Evolutionary conservation across 2,329 filamentous ascomycete species (phyloP).

Genomic region (Diaporthe sp.): DNA sequence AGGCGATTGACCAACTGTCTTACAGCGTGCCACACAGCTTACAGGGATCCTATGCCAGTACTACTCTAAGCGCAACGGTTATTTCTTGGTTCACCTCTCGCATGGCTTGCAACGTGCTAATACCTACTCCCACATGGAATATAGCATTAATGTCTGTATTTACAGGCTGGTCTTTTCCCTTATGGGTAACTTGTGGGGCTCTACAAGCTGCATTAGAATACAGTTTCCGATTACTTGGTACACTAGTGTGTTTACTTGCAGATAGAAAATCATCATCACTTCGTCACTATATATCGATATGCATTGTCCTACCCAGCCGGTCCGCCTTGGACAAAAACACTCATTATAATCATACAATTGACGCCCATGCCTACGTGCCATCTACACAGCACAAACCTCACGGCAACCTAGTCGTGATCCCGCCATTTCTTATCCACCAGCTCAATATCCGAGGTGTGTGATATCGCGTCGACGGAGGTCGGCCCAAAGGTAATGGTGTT

Average conservation of each 20-base stretch:
- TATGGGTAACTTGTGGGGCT: not conserved
- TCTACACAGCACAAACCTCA: not conserved
- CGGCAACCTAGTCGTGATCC: not conserved
- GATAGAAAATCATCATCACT: not conserved
- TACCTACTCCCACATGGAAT: not conserved
- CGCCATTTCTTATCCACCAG: slow-evolving; percentile 18
- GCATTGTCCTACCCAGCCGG: not conserved
- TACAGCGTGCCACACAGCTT: not conserved
- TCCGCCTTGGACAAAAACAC: not conserved
- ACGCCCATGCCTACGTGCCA: not conserved
- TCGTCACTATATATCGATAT: not conserved
- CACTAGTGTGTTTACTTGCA: no score
- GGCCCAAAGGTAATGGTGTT: slow-evolving; percentile 11
- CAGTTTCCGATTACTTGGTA: no score
- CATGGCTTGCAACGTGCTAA: no score
- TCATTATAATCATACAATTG: slow-evolving; percentile 9
- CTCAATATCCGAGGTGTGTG: slow-evolving; percentile 13
- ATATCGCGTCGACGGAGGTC: not conserved
- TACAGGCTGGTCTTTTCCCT: not conserved
- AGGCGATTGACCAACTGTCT: slow-evolving; percentile 17
- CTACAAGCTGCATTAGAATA: no score
- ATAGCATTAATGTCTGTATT: not conserved
- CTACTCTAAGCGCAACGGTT: not conserved
- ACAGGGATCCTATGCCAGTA: not conserved
- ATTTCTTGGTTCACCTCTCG: no score